These are phyloP conservation scores for Rhodotorula sp. DNA, from an alignment of 1,284 basidiomycete species.

Conservation along the genomic window DNA sequence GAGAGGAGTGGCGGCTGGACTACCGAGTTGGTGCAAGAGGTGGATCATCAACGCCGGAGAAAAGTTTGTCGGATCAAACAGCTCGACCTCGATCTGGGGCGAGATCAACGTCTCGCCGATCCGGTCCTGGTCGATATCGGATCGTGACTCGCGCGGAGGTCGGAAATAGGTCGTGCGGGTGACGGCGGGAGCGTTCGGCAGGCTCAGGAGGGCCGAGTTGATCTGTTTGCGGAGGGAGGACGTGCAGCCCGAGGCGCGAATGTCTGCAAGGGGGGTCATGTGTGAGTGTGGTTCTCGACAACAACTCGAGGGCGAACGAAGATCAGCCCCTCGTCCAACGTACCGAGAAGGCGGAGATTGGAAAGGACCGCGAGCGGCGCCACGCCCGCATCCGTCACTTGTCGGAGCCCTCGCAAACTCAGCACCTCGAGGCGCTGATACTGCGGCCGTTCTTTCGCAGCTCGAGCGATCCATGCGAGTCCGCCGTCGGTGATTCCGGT, in stretches of 20 bases:
- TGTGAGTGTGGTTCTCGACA: background rate
- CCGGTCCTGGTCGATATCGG: background rate
- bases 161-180: background rate
- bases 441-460: slow-evolving; percentile 1
- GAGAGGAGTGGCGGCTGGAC: background rate
- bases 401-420: background rate
- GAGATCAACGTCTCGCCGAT: background rate
- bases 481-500: slow-evolving; percentile 25
- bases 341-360: slow-evolving; percentile 25
- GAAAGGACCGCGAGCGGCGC: slow-evolving; percentile 7
- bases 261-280: slow-evolving; percentile 1
- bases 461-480: slow-evolving; percentile 25
- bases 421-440: slow-evolving; percentile 21
- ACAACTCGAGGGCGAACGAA: background rate
- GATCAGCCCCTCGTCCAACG: background rate
- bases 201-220: background rate
- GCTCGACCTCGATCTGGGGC: slow-evolving; percentile 8
- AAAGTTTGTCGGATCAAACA: slow-evolving; percentile 25
- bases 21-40: slow-evolving; percentile 18
- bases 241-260: slow-evolving; percentile 21
- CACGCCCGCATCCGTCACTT: slow-evolving; percentile 19
- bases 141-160: background rate
- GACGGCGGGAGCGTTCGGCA: background rate
- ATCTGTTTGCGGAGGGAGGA: background rate
- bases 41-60: slow-evolving; percentile 20